Percentiles rank a stretch among this genome's conserved stretches.
phyloP scores from a whole-genome alignment of 2,329 filamentous ascomycete species.

The Penicillium frequentans region DNA sequence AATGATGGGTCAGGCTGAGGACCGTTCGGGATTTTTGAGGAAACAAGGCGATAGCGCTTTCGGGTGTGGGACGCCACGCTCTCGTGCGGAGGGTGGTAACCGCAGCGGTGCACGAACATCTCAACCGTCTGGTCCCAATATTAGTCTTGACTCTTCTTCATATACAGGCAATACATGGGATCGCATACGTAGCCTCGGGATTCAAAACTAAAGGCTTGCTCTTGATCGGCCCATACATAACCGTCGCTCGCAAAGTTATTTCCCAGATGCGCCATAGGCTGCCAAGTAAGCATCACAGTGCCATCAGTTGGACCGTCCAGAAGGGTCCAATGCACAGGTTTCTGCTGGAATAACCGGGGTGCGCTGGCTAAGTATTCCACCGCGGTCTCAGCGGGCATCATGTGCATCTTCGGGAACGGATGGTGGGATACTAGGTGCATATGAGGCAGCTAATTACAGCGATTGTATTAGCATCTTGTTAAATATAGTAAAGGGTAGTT shows the following conservation, averaged over 20 bases:
- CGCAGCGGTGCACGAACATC: slow-evolving; percentile 77
- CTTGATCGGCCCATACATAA: slow-evolving; percentile 83
- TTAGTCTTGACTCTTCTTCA: not conserved
- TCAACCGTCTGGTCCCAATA: slow-evolving; percentile 70
- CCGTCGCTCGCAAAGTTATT: slow-evolving; percentile 86
- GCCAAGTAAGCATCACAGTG: slow-evolving; percentile 83
- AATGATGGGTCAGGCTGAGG: slow-evolving; percentile 75
- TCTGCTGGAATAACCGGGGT: slow-evolving; percentile 77
- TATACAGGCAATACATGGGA: not conserved
- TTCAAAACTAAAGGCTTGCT: slow-evolving; percentile 75
- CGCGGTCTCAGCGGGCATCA: slow-evolving; percentile 72
- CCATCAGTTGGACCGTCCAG: slow-evolving; percentile 80
- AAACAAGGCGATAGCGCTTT: slow-evolving; percentile 79
- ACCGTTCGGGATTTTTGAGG: slow-evolving; percentile 67
- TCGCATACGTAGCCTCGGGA: slow-evolving; percentile 64
- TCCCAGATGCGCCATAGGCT: slow-evolving; percentile 69
- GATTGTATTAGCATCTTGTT: slow-evolving; percentile 12
- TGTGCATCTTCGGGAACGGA: slow-evolving; percentile 72
- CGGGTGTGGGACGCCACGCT: slow-evolving; percentile 73
- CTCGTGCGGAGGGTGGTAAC: slow-evolving; percentile 73
- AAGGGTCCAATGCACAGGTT: slow-evolving; percentile 92
- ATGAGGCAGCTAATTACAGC: slow-evolving; percentile 67
- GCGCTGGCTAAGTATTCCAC: slow-evolving; percentile 81
- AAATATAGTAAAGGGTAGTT: no score
- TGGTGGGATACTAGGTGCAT: slow-evolving; percentile 85